These are phyloP conservation scores for Lathyrus sativus DNA, from an alignment of 306 rosid species.

Conservation along the genomic window DNA sequence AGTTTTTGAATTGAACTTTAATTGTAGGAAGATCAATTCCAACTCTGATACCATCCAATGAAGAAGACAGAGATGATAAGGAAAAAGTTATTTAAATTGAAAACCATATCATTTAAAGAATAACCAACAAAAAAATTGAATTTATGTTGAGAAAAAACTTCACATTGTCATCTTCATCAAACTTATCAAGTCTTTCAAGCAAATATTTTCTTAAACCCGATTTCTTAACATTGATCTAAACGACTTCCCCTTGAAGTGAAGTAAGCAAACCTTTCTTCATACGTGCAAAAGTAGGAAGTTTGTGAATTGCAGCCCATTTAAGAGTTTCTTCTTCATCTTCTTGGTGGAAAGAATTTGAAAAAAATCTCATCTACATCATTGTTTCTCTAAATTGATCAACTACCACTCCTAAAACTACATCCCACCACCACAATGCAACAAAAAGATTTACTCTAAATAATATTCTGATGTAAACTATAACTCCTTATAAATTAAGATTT, in stretches of 20 bases:
- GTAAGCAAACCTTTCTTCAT: conserved; percentile 47
- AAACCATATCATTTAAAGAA: not conserved
- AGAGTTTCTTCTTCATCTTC: no score
- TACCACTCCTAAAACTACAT: no score
- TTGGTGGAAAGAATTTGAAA: no score
- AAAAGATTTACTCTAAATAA: no score
- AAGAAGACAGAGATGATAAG: conserved; percentile 16
- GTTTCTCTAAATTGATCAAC: no score
- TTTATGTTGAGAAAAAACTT: conserved; percentile 48
- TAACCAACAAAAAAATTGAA: not conserved
- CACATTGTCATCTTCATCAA: conserved; percentile 78
- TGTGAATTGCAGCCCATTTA: conserved; percentile 50
- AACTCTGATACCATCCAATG: conserved; percentile 51
- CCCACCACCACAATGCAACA: no score
- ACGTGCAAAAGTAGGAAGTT: conserved; percentile 47
- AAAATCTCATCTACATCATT: no score
- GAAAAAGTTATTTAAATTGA: not conserved
- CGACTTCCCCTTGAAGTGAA: conserved; percentile 52
- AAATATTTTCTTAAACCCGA: conserved; percentile 60
- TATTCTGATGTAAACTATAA: no score
- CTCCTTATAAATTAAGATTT: no score
- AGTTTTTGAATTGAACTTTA: conserved; percentile 67
- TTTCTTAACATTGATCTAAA: conserved; percentile 62
- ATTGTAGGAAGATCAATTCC: conserved; percentile 75
- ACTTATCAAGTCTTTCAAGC: conserved; percentile 63